Base-by-base conservation (phyloP, 2,329 filamentous ascomycete genomes). In the Monilinia fructigena region DNA sequence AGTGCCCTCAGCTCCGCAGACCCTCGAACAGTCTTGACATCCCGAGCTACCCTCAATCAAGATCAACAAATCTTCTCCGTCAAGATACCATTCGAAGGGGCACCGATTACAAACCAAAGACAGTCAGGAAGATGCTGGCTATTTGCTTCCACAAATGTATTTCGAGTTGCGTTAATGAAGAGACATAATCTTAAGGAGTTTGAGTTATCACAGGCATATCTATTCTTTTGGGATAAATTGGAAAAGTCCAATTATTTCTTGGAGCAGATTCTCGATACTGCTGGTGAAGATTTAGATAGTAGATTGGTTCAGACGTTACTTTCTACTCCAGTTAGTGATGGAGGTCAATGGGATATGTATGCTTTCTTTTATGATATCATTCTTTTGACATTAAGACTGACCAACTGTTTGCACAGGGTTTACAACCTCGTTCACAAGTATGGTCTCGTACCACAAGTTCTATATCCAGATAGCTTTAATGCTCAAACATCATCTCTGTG, bases 151-250 rank as follows among this genome's bases (percentile, higher is more conserved):
- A 95, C 91, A n/a, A 96, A 96, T 73, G 88, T 96, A 66, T 95
- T 96, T 79, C 89, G 93, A 38, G 85, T 96, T n/a, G 89, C 92
- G 0, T 82, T 96, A 56, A 94, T 95, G 89, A 89, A 91, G 78
- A 89, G 89, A 73, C 90, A 96, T 78, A 86, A 87, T 70, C 84
- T 96, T 26, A 85, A 88, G 56, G 82, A 85, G 63, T 96, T 96
- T 74, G 91, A 96, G 81, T 82, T 97, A n/a, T 93, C 89, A 40
- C 93, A 96, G 78, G 83, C 89, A 1, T 96, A 96, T 74, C 83
- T 96, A 4, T 96, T 94, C 80, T 96, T 92, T 83, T 96, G 90
- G 89, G 93, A 97, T 77, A 96, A 96, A 80, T 85, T 96, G 26
- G 93, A 97, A 78, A 96, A 96, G 78, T 84, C 89, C 11, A 96